These are phyloP conservation scores for Cyanodermella asteris DNA, from an alignment of 2,329 filamentous ascomycete species.

Conservation along the genomic window DNA sequence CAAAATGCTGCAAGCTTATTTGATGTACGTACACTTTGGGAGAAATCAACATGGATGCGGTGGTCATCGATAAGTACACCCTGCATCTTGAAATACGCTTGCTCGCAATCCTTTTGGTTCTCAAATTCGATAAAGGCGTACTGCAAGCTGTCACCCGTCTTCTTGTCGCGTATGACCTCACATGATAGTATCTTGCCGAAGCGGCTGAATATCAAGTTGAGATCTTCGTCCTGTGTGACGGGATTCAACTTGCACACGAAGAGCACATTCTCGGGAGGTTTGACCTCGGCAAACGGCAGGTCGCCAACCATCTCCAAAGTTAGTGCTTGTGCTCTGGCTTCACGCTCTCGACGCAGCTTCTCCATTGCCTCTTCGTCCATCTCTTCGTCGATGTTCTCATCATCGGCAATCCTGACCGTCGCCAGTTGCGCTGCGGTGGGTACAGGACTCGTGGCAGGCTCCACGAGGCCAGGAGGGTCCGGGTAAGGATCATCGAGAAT, in stretches of 20 bases:
- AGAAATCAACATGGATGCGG: constrained; percentile 95
- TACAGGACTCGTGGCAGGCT: constrained; percentile 57
- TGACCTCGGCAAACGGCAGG: constrained; percentile 89
- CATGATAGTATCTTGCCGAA: constrained; percentile 91
- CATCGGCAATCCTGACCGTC: constrained; percentile 77
- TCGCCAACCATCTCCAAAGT: constrained; percentile 97
- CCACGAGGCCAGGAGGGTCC: constrained; percentile 54
- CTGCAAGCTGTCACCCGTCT: constrained; percentile 83
- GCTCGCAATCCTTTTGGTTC: constrained; percentile 77
- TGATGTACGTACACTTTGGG: constrained; percentile 76
- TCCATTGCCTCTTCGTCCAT: constrained; percentile 65
- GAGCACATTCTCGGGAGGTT: constrained; percentile 86
- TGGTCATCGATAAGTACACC: constrained; percentile 91
- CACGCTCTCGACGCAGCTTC: constrained; percentile 60
- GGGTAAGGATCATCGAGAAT: constrained; percentile 81
- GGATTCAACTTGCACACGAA: constrained; percentile 98
- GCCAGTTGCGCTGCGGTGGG: constrained; percentile 71
- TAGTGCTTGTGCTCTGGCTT: constrained; percentile 80
- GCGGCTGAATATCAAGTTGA: constrained; percentile 88
- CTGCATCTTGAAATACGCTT: constrained; percentile 98
- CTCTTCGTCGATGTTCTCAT: constrained; percentile 59
- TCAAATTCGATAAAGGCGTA: constrained; percentile 97
- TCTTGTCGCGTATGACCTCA: constrained; percentile 84
- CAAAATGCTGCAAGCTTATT: constrained; percentile 10
- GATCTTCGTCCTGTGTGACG: constrained; percentile 80